Conservation (phyloP, 2,329 filamentous ascomycete genomes). For the Monosporascus cannonballus region DNA sequence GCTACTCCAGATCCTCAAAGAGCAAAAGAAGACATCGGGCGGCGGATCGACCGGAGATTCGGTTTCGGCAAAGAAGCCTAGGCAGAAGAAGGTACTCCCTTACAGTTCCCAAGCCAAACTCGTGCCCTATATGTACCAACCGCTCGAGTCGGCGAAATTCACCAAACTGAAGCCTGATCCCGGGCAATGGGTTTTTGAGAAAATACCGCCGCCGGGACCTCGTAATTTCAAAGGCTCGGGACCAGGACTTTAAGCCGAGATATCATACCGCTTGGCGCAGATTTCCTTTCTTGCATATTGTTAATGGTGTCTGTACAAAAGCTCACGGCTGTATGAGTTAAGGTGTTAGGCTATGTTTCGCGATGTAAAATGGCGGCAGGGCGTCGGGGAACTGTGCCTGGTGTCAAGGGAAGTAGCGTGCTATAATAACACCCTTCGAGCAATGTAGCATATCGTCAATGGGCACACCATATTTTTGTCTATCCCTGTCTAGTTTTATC, state of each 20-base stretch:
- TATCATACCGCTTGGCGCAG: background rate
- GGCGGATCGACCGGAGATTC: constrained; percentile 6
- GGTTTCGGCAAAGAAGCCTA: constrained; percentile 10
- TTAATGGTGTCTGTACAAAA: background rate
- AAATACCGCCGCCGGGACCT: constrained; percentile 10
- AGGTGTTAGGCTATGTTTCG: background rate
- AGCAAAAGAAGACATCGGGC: constrained; percentile 36
- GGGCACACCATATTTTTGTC: too few species aligned
- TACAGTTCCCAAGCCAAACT: constrained; percentile 32
- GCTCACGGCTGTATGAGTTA: background rate
- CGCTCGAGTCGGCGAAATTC: constrained; percentile 31
- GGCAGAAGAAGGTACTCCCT: constrained; percentile 24
- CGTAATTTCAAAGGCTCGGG: background rate
- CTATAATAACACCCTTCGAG: background rate
- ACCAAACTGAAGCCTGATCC: constrained; percentile 10
- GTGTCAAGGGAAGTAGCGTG: background rate
- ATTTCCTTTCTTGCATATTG: background rate
- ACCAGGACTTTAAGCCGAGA: background rate
- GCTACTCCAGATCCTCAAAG: constrained; percentile 64
- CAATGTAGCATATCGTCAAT: too few species aligned
- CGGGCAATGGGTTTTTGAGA: constrained; percentile 19
- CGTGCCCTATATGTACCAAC: constrained; percentile 31
- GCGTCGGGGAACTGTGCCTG: background rate
- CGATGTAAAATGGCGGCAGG: background rate
- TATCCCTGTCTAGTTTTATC: too few species aligned